Percentiles rank a stretch among this genome's conserved stretches.
phyloP scores from a whole-genome alignment of 352 stramenopile species.

The Phytophthora capsici region DNA sequence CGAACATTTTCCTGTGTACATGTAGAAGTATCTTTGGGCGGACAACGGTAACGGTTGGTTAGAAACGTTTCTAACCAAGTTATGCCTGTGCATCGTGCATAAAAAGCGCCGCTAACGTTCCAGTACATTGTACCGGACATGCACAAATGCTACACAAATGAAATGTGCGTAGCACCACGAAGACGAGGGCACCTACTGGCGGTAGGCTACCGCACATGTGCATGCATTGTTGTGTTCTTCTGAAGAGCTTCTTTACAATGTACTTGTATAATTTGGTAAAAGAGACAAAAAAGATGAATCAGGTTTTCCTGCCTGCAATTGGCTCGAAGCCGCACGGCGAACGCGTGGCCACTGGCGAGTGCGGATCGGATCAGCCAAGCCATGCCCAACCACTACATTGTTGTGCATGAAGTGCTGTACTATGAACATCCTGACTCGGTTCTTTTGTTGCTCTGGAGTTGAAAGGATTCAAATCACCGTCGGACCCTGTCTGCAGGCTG shows the following conservation, averaged over 20 bases:
- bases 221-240: too few species aligned
- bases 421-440: not conserved
- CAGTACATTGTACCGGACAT: too few species aligned
- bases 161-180: too few species aligned
- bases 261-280: not conserved
- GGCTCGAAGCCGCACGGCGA: constrained; percentile 8
- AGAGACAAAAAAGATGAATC: not conserved
- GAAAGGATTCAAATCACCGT: constrained; percentile 28
- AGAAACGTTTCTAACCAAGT: constrained; percentile 17
- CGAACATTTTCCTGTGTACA: not conserved
- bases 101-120: too few species aligned
- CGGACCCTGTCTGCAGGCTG: constrained; percentile 17
- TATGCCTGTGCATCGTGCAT: too few species aligned
- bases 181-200: too few species aligned
- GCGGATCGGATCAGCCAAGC: constrained; percentile 8
- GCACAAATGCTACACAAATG: too few species aligned
- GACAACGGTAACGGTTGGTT: constrained; percentile 14
- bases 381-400: constrained; percentile 8
- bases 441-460: constrained; percentile 9
- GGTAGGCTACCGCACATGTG: too few species aligned
- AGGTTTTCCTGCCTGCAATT: constrained; percentile 13
- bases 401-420: not conserved
- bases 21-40: constrained; percentile 2
- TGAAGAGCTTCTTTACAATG: too few species aligned
- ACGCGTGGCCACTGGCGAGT: constrained; percentile 22